Conservation (phyloP, 2,329 filamentous ascomycete genomes). For the Alternaria postmessia region DNA sequence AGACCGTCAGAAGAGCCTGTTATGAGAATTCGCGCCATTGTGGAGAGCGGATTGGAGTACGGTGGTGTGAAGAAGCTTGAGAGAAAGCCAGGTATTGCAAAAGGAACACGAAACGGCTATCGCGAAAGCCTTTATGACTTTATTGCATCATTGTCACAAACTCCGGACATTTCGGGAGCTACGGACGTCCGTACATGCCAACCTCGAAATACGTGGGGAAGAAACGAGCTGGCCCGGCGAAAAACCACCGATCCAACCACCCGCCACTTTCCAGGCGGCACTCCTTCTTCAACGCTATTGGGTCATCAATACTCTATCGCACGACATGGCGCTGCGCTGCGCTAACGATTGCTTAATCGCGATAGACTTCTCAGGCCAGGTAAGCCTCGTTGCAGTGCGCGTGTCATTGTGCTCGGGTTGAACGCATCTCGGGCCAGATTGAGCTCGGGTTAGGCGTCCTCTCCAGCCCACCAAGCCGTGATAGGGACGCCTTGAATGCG, state of each 20-base stretch:
- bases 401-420: neutral
- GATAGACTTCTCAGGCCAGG: neutral
- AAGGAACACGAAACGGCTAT: neutral
- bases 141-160: neutral
- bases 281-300: neutral
- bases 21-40: constrained; percentile 61
- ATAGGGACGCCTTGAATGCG: constrained; percentile 1
- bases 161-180: neutral
- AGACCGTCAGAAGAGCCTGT: constrained; percentile 68
- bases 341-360: neutral
- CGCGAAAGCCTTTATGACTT: neutral
- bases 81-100: neutral
- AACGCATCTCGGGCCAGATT: neutral
- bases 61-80: neutral
- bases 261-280: neutral
- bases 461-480: neutral
- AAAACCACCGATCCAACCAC: neutral
- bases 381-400: neutral
- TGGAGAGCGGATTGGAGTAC: neutral
- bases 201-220: neutral
- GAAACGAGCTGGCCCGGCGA: neutral
- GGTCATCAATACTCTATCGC: neutral
- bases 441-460: neutral
- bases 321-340: neutral
- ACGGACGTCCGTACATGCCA: neutral